These are phyloP conservation scores for Colletotrichum sp. DNA, from an alignment of 2,329 filamentous ascomycete species.

Conservation along the genomic window DNA sequence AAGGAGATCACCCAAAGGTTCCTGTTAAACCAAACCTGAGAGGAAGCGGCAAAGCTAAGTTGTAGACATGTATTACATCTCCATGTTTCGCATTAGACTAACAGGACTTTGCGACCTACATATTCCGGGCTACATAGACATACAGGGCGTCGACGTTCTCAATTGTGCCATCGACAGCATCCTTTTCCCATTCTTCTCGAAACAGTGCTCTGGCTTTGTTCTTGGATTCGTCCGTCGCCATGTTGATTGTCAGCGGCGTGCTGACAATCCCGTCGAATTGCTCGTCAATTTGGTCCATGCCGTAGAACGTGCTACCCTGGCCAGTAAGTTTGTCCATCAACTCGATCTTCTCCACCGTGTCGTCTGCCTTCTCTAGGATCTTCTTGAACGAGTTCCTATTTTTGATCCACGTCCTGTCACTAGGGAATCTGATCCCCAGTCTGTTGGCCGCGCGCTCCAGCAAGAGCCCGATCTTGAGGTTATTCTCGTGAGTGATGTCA, in stretches of 20 bases:
- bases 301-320: conserved; percentile 23
- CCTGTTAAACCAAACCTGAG: conserved; percentile 43
- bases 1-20: conserved; percentile 57
- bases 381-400: conserved; percentile 29
- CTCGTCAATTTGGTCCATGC: conserved; percentile 29
- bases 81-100: background rate
- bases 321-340: conserved; percentile 29
- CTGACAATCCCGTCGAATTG: conserved; percentile 30
- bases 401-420: conserved; percentile 31
- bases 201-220: conserved; percentile 29
- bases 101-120: background rate
- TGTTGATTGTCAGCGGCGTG: conserved; percentile 22
- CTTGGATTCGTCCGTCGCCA: conserved; percentile 25
- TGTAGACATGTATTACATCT: conserved; percentile 33
- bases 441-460: conserved; percentile 29
- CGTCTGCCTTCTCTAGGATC: conserved; percentile 30
- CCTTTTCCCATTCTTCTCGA: conserved; percentile 31
- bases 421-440: conserved; percentile 28
- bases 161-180: conserved; percentile 31
- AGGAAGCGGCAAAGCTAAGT: conserved; percentile 44
- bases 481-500: conserved; percentile 36
- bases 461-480: conserved; percentile 25
- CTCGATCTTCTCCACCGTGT: conserved; percentile 27
- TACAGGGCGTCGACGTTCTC: conserved; percentile 31
- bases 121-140: conserved; percentile 30